Evolutionary conservation across 164 flowering plant species (phyloP), one percentile per base, ranked within the genome.

Genomic region (Stephania cephalantha): DNA sequence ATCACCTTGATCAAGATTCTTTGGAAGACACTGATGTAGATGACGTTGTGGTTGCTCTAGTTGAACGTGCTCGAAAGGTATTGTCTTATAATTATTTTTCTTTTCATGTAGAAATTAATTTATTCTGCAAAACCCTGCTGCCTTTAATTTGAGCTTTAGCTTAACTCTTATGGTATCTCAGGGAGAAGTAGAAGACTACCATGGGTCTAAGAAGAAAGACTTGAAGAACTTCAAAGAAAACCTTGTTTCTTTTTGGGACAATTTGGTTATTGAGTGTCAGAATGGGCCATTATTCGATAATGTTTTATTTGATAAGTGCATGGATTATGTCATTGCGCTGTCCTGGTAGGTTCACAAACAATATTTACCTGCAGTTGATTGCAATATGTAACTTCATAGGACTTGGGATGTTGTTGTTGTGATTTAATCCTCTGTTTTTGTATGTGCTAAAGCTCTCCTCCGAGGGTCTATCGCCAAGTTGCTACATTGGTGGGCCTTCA

Each of bases 401-500:
- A 5, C 52, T 5, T 74, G 63, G 8, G 29, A 30, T 58, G 30
- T 20, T 61, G 79, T 45, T 31, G 10, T 72, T 63, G 69, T 78
- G n/a, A 74, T 29, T 46, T 29, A 17, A 45, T 65, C 78, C 74
- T 46, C 68, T 46, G 67, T 30, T 46, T 80, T 4, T 74, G 9
- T 52, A 68, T 70, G 71, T 53, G 29, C 71, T 74, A 61, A 86
- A 96, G 98, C 86, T 94, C 99, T 77, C 99, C 99, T 74, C 99
- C 99, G 73, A 89, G 99, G 86, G 87, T 88, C 73, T 96, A 86
- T 82, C 97, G 99, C 72, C 95, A 86, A 74, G 89, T 89, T 78
- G 99, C 98, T 76, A 85, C 99, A 0, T 75, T 89, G 81, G 84
- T 94, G 82, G 99, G 99, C 70, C 98, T 96, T 73, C 97, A 92